These are phyloP conservation scores for Cytospora chrysosperma DNA, from an alignment of 2,329 filamentous ascomycete genomes.

Conservation along the genomic window DNA sequence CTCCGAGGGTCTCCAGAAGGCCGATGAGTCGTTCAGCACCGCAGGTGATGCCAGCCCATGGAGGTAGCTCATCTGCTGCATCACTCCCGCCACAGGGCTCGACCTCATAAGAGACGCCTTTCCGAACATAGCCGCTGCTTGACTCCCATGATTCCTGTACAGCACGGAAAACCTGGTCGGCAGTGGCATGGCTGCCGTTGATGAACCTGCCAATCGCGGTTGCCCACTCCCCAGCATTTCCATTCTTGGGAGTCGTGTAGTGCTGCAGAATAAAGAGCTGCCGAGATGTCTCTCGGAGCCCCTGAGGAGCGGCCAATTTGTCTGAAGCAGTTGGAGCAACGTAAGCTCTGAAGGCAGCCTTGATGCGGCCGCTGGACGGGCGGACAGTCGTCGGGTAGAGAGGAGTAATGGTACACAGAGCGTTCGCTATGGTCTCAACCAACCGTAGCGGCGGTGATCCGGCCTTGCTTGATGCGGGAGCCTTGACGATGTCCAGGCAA, in stretches of 20 bases:
- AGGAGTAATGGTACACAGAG: conserved; percentile 71
- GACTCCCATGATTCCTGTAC: conserved; percentile 82
- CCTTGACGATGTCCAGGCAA: conserved; percentile 65
- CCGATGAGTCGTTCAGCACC: conserved; percentile 69
- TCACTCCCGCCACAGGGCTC: conserved; percentile 49
- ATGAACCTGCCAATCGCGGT: conserved; percentile 63
- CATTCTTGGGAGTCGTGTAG: conserved; percentile 78
- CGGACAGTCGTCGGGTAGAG: conserved; percentile 82
- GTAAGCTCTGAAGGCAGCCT: conserved; percentile 56
- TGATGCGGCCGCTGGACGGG: conserved; percentile 69
- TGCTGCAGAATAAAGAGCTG: conserved; percentile 70
- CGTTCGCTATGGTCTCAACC: conserved; percentile 67
- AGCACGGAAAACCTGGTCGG: conserved; percentile 75
- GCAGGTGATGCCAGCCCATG: conserved; percentile 72
- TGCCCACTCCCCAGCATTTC: conserved; percentile 74
- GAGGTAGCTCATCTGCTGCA: conserved; percentile 53
- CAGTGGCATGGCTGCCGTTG: conserved; percentile 65
- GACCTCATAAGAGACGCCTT: conserved; percentile 44
- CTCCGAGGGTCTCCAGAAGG: conserved; percentile 63
- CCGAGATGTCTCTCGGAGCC: conserved; percentile 58
- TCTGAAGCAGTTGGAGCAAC: conserved; percentile 64
- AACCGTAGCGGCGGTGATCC: conserved; percentile 48
- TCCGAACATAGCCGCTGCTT: conserved; percentile 48
- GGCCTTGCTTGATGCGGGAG: conserved; percentile 39
- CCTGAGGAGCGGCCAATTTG: conserved; percentile 45